Evolutionary conservation across 345 rosid genomes (phyloP).

Genomic region (Rhodamnia rubescens): DNA sequence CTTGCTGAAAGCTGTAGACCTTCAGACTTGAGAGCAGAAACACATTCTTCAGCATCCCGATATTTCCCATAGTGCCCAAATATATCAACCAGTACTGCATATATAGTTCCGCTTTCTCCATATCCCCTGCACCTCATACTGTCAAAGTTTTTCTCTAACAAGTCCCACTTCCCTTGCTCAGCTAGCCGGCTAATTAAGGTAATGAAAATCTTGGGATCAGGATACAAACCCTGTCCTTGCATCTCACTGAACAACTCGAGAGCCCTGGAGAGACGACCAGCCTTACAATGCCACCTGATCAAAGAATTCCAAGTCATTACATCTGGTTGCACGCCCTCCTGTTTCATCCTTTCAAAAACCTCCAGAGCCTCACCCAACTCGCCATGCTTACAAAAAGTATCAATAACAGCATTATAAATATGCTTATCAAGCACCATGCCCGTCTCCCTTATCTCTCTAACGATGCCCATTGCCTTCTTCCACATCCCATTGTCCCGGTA

Average conservation of each 20-base stretch:
- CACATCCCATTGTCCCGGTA: conserved; percentile 76
- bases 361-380: conserved; percentile 44
- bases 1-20: conserved; percentile 35
- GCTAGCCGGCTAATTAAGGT: conserved; percentile 40
- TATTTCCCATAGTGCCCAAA: conserved; percentile 56
- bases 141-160: conserved; percentile 31
- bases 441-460: conserved; percentile 43
- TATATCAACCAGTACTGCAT: conserved; percentile 44
- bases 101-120: conserved; percentile 25
- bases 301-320: conserved; percentile 51
- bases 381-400: conserved; percentile 55
- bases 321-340: conserved; percentile 36
- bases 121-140: conserved; percentile 28
- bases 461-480: conserved; percentile 54
- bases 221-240: conserved; percentile 52
- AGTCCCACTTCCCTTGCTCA: conserved; percentile 58
- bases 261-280: conserved; percentile 30
- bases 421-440: conserved; percentile 38
- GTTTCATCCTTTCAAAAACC: conserved; percentile 34
- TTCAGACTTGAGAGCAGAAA: conserved; percentile 41
- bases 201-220: conserved; percentile 52
- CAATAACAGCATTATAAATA: conserved; percentile 44
- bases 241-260: conserved; percentile 40
- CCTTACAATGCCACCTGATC: conserved; percentile 55
- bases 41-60: conserved; percentile 37